Evolutionary conservation across 1,139 yeast species (phyloP).

Genomic region (Taiozyma sp.): DNA sequence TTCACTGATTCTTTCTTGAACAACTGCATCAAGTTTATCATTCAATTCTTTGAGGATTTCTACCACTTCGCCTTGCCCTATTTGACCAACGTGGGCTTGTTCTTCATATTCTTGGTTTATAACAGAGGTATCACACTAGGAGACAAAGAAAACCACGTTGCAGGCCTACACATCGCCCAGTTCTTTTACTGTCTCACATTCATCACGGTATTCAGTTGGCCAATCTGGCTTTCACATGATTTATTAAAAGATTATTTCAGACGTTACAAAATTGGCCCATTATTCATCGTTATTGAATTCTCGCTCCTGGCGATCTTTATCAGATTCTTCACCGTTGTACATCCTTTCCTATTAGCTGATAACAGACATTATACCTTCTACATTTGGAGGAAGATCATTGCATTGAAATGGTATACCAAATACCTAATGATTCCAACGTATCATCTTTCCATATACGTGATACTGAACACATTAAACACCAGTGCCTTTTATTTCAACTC

Average conservation of each 20-base stretch:
- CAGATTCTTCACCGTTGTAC: slow-evolving; percentile 63
- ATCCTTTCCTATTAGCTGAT: slow-evolving; percentile 90
- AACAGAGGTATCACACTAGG: slow-evolving; percentile 81
- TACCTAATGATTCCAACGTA: slow-evolving; percentile 56
- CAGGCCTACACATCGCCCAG: slow-evolving; percentile 72
- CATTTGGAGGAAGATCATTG: slow-evolving; percentile 60
- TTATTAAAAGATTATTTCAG: slow-evolving; percentile 33
- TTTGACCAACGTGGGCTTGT: slow-evolving; percentile 42
- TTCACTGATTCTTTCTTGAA: slow-evolving; percentile 31
- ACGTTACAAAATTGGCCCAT: slow-evolving; percentile 24
- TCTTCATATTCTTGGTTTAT: slow-evolving; percentile 47
- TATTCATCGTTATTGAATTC: slow-evolving; percentile 27
- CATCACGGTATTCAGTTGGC: slow-evolving; percentile 57
- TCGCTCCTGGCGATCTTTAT: slow-evolving; percentile 43
- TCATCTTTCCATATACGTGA: slow-evolving; percentile 58
- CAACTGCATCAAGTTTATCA: slow-evolving; percentile 31
- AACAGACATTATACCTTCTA: slow-evolving; percentile 93
- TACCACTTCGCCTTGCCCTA: slow-evolving; percentile 42
- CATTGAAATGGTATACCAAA: slow-evolving; percentile 35
- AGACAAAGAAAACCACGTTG: slow-evolving; percentile 79
- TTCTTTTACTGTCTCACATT: slow-evolving; percentile 71
- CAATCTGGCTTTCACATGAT: slow-evolving; percentile 51
- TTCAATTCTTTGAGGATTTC: slow-evolving; percentile 31
- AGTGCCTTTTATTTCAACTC: slow-evolving; percentile 30
- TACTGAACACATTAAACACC: slow-evolving; percentile 32